These are phyloP conservation scores for Sclerotinia borealis DNA, from an alignment of 2,329 filamentous ascomycete species.

Conservation along the genomic window DNA sequence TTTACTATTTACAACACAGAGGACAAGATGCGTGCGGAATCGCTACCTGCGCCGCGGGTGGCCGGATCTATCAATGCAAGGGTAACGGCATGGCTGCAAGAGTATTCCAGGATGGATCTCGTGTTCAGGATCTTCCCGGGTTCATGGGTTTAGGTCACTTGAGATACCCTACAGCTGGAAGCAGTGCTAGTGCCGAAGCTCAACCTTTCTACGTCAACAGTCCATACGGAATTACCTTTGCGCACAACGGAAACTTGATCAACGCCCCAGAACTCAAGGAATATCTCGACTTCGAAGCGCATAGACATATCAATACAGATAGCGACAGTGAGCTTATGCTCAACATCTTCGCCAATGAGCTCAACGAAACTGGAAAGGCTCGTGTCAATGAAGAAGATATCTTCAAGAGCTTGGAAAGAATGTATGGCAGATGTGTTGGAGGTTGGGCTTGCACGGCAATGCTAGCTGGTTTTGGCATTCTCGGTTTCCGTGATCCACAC, in stretches of 20 bases:
- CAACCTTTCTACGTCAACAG: constrained; percentile 91
- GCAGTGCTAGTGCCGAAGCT: constrained; percentile 74
- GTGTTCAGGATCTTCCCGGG: constrained; percentile 68
- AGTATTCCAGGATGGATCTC: constrained; percentile 75
- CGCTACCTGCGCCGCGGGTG: constrained; percentile 65
- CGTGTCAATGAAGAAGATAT: constrained; percentile 74
- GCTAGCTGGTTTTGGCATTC: constrained; percentile 73
- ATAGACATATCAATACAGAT: constrained; percentile 62
- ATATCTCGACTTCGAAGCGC: constrained; percentile 39
- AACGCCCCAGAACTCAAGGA: constrained; percentile 62
- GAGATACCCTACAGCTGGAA: constrained; percentile 85
- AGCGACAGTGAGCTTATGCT: constrained; percentile 83
- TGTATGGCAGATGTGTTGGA: constrained; percentile 68
- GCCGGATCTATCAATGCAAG: constrained; percentile 83
- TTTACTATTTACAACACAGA: constrained; percentile 66
- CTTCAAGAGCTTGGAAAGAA: constrained; percentile 63
- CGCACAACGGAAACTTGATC: constrained; percentile 86
- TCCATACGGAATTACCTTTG: constrained; percentile 75
- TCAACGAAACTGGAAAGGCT: constrained; percentile 74
- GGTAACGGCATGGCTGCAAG: constrained; percentile 81
- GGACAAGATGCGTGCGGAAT: constrained; percentile 89
- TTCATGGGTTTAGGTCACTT: constrained; percentile 84
- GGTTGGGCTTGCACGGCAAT: constrained; percentile 77
- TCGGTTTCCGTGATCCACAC: constrained; percentile 73
- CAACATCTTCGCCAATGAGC: constrained; percentile 79